A percentile compares a stretch with the other conserved stretches of the same genome.
phyloP scores from a whole-genome alignment of 345 rosid genomes.

The Populus nigra region DNA sequence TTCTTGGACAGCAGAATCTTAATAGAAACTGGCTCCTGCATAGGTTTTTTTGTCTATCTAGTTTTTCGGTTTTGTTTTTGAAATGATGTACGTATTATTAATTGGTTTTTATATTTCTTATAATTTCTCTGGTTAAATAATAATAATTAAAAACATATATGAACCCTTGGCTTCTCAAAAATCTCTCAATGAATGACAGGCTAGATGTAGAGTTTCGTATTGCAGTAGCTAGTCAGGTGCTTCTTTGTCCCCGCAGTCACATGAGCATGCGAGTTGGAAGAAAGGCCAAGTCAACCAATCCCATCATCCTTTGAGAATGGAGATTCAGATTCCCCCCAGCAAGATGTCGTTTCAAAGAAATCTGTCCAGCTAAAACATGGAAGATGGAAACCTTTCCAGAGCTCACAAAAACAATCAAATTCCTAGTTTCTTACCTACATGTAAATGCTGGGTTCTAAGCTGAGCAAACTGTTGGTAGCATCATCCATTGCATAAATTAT shows the following conservation, averaged over 20 bases:
- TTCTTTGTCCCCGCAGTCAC: neutral
- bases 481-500: neutral
- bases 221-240: neutral
- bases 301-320: neutral
- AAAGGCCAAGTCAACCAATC: neutral
- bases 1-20: neutral
- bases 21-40: neutral
- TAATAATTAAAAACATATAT: no score
- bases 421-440: neutral
- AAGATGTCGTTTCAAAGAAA: neutral
- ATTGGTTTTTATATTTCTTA: neutral
- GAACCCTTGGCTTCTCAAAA: no score
- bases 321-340: neutral
- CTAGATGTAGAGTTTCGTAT: no score
- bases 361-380: neutral
- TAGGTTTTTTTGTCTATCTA: neutral
- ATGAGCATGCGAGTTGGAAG: neutral
- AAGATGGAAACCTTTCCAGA: constrained; percentile 8
- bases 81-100: no score
- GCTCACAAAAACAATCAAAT: neutral
- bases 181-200: no score
- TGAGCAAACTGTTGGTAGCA: neutral
- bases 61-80: no score
- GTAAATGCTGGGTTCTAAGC: neutral
- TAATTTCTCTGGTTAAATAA: no score